Evolutionary conservation across 2,329 filamentous ascomycete species (phyloP), one percentile per base, ranked within the genome.

Genomic region (Thielaviopsis ethacetica): DNA sequence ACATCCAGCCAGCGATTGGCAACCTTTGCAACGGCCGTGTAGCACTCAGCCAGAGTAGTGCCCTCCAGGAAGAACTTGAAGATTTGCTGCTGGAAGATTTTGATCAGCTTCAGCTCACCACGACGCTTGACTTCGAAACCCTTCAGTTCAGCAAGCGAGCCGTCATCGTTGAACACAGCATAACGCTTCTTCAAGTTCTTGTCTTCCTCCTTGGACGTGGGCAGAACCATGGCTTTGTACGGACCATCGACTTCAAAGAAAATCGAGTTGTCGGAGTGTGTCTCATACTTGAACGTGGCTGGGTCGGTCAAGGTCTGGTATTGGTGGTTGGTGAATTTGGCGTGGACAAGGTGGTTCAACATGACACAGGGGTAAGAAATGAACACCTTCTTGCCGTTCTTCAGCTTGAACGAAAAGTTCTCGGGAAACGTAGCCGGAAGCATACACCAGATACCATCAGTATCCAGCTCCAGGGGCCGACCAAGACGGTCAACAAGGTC

Each of bases 161-260:
- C 93, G 66, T 98, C 93, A 62, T 97, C 88, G 67, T 98, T 98
- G 80, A 98, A 98, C 3, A 98, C 93, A 49, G 94, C 93, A 69
- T 98, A 98, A 67, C 93, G 84, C 73, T 98, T 98, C 76, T 98
- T 98, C 79, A 98, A 77, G 71, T 98, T 98, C 76, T 97, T 98
- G 74, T 97, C 91, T 71, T 97, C 93, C 69, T 98, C 93, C 69
- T 98, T 97, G 0, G 91, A 97, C 0, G 93, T 97, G 1, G 93
- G 93, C 63, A 98, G 71, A 62, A 98, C 84, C 93, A 98, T 98
- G 63, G 93, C 93, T 69, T 82, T 91, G 77, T 98, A 98, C 0
- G 93, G 93, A 4, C 93, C 93, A 66, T 98, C 93, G 54, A 98
- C 93, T 71, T 98, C 93, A 73, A 98, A 98, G 75, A 98, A 98